Evolutionary conservation across 169 alveolate genomes (phyloP).

Genomic region (Fabrea salina): DNA sequence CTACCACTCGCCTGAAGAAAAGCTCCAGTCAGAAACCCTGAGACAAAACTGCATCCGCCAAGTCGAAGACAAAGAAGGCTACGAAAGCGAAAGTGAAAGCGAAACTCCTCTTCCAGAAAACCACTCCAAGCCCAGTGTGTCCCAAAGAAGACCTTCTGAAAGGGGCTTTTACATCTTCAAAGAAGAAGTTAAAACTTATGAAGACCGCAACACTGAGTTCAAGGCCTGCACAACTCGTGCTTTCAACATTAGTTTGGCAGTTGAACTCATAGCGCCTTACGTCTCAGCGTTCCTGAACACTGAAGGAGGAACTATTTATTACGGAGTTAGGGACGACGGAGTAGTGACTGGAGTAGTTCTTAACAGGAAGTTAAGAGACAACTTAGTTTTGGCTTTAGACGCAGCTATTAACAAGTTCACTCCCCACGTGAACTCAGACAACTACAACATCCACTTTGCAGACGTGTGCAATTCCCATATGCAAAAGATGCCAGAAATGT

Average conservation of each 20-base stretch:
- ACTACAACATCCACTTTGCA: neutral
- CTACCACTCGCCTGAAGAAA: conserved; percentile 9
- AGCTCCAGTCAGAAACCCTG: neutral
- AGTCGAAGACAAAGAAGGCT: neutral
- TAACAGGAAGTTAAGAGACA: neutral
- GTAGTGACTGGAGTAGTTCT: neutral
- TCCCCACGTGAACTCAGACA: neutral
- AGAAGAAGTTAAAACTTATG: conserved; percentile 1
- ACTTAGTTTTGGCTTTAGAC: neutral
- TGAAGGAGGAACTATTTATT: conserved; percentile 27
- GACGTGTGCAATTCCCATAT: neutral
- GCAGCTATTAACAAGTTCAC: neutral
- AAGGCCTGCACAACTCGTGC: neutral
- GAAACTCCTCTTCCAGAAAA: neutral
- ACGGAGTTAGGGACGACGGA: conserved; percentile 14
- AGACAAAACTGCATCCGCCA: neutral
- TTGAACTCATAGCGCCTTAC: neutral
- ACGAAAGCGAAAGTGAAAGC: conserved; percentile 1
- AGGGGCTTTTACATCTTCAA: neutral
- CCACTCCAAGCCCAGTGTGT: too few relatives aligned
- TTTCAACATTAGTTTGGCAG: neutral
- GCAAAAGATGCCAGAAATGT: neutral
- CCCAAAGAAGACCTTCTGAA: conserved; percentile 1
- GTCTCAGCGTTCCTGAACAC: conserved; percentile 10
- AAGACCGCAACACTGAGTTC: conserved; percentile 14